Conservation (phyloP, 1,284 basidiomycete species). For the Boletus smithii region DNA sequence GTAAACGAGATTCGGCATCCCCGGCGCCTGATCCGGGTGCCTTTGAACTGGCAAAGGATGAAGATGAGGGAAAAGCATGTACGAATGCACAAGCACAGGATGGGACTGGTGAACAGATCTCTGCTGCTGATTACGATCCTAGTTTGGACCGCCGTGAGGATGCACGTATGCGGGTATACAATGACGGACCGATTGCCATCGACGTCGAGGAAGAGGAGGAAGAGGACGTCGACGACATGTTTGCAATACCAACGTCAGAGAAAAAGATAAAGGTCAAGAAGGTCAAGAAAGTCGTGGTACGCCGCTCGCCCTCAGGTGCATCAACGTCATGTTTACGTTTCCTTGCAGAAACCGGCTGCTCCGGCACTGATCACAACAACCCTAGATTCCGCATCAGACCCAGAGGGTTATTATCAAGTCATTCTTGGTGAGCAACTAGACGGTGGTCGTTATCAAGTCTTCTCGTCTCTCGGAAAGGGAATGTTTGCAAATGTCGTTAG, state of each 20-base stretch:
- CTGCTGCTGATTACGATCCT: constrained; percentile 92
- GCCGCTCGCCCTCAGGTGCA: background rate
- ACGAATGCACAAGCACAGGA: constrained; percentile 42
- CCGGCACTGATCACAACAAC: constrained; percentile 69
- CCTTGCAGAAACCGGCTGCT: constrained; percentile 47
- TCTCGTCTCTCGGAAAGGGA: constrained; percentile 91
- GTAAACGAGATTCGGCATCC: constrained; percentile 51
- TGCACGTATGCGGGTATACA: constrained; percentile 64
- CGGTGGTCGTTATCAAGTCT: constrained; percentile 90
- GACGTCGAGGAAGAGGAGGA: constrained; percentile 64
- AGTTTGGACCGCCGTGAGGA: constrained; percentile 81
- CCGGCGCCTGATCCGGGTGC: constrained; percentile 47
- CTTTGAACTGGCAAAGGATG: constrained; percentile 61
- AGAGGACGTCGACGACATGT: constrained; percentile 89
- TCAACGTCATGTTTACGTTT: constrained; percentile 10
- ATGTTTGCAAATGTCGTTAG: constrained; percentile 98
- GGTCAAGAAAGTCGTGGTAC: constrained; percentile 52
- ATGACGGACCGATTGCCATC: constrained; percentile 37
- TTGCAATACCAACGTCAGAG: constrained; percentile 60
- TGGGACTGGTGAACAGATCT: constrained; percentile 65
- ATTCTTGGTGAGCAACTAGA: constrained; percentile 96
- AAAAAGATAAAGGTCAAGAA: constrained; percentile 62
- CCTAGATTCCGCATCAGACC: constrained; percentile 74
- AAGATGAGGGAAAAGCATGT: constrained; percentile 46
- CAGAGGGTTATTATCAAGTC: constrained; percentile 94